Percentiles rank a stretch among this genome's conserved stretches.
phyloP scores from a whole-genome alignment of 2,329 filamentous ascomycete genomes.

The Penicillium capsulatum region DNA sequence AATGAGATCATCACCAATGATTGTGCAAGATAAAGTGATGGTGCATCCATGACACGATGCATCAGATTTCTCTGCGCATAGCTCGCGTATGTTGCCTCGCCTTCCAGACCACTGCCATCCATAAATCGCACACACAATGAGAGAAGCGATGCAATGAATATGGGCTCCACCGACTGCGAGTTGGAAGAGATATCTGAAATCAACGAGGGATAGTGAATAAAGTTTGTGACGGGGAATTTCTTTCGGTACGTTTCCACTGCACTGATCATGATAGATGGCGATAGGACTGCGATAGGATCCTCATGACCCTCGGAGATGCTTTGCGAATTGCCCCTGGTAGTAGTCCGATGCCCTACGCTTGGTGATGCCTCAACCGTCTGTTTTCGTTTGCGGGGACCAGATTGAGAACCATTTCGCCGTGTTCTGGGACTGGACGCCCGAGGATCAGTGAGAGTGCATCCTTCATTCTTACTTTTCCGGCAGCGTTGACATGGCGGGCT shows the following conservation, averaged over 20 bases:
- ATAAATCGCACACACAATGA: conserved; percentile 36
- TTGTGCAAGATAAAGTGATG: conserved; percentile 35
- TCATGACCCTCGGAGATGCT: conserved; percentile 6
- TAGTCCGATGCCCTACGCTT: neutral
- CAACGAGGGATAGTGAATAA: conserved; percentile 36
- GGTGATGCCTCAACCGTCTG: conserved; percentile 6
- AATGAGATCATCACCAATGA: conserved; percentile 36
- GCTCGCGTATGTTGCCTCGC: conserved; percentile 30
- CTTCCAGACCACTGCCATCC: conserved; percentile 20
- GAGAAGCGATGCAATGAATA: conserved; percentile 34
- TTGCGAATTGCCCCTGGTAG: conserved; percentile 4
- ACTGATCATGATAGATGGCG: conserved; percentile 29
- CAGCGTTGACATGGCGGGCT: conserved; percentile 34
- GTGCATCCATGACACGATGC: conserved; percentile 30
- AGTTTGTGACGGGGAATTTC: conserved; percentile 37
- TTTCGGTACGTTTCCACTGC: conserved; percentile 36
- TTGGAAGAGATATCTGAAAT: conserved; percentile 33
- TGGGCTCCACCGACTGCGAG: conserved; percentile 28
- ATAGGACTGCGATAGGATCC: conserved; percentile 22
- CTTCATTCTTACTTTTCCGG: conserved; percentile 19
- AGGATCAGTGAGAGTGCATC: conserved; percentile 32
- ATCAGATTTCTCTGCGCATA: conserved; percentile 33
- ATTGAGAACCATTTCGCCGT: conserved; percentile 1
- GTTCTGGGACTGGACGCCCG: conserved; percentile 18
- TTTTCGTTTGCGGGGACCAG: conserved; percentile 16